Conservation (phyloP, 139 green algal species). For the Haematococcus sp. region DNA sequence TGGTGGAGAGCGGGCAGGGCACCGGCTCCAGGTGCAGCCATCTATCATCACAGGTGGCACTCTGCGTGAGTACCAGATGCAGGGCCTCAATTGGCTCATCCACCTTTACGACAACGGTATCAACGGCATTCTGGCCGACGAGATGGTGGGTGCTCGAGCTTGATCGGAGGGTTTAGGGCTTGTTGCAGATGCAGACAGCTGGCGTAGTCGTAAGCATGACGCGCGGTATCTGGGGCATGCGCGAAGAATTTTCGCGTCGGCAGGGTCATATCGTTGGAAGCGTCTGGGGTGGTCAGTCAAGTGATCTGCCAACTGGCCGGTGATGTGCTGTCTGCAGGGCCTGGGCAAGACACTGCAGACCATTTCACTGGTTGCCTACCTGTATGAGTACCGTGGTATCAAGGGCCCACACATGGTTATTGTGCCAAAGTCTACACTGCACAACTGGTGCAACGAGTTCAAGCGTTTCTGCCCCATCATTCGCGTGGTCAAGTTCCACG, state of each 20-base stretch:
- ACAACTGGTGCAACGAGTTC: slow-evolving; percentile 99
- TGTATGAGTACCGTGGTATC: slow-evolving; percentile 96
- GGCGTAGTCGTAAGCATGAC: too few relatives aligned
- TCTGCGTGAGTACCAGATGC: slow-evolving; percentile 98
- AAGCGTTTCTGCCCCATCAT: slow-evolving; percentile 90
- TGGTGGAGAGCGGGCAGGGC: slow-evolving; percentile 47
- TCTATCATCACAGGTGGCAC: slow-evolving; percentile 83
- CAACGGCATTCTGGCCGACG: slow-evolving; percentile 99
- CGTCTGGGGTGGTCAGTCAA: background rate
- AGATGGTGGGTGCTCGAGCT: slow-evolving; percentile 82
- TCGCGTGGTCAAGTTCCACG: slow-evolving; percentile 92
- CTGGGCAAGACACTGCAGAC: slow-evolving; percentile 99
- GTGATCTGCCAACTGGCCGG: too few relatives aligned
- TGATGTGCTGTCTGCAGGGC: slow-evolving; percentile 53
- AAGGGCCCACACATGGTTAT: slow-evolving; percentile 96
- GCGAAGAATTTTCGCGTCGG: too few relatives aligned
- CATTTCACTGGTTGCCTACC: slow-evolving; percentile 95
- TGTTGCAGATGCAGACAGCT: background rate
- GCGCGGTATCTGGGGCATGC: too few relatives aligned
- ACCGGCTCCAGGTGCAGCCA: slow-evolving; percentile 83
- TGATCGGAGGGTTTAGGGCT: background rate
- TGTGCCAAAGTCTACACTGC: slow-evolving; percentile 96
- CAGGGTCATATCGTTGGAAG: too few relatives aligned
- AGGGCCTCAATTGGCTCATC: slow-evolving; percentile 99
- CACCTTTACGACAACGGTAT: slow-evolving; percentile 98